Evolutionary conservation across 1,284 basidiomycete genomes (phyloP).

Genomic region (Naganishia albida): DNA sequence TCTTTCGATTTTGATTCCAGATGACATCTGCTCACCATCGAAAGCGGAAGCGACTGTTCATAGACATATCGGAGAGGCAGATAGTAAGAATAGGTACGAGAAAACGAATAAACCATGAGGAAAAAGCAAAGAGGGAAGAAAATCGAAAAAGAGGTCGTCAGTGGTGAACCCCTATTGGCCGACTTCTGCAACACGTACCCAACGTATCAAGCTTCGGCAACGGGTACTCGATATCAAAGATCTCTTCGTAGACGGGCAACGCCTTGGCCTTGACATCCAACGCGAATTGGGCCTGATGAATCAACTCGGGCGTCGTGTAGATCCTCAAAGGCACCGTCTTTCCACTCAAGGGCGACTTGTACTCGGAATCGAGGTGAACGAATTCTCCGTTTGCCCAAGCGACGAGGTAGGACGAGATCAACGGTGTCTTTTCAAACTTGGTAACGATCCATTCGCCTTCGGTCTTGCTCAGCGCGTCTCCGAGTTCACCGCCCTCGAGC

Average conservation of each 20-base stretch:
- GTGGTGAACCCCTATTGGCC: no score
- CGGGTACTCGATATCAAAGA: conserved; percentile 88
- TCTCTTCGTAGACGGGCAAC: conserved; percentile 87
- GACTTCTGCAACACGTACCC: conserved; percentile 32
- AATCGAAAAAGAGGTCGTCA: no score
- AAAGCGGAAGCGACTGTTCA: conserved; percentile 32
- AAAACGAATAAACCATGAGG: neutral
- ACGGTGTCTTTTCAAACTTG: conserved; percentile 72
- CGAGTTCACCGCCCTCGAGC: conserved; percentile 44
- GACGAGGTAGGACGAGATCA: conserved; percentile 88
- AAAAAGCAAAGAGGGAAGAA: no score
- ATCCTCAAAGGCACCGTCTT: conserved; percentile 80
- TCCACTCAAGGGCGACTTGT: conserved; percentile 77
- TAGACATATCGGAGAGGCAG: conserved; percentile 1
- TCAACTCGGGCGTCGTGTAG: conserved; percentile 85
- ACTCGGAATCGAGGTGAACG: conserved; percentile 70
- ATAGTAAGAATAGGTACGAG: conserved; percentile 8
- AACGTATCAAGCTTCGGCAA: conserved; percentile 91
- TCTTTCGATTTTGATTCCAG: conserved; percentile 55
- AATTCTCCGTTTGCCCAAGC: conserved; percentile 89
- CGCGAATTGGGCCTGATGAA: conserved; percentile 68
- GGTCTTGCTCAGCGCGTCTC: conserved; percentile 35
- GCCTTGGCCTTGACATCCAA: conserved; percentile 86
- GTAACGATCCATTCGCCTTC: conserved; percentile 70
- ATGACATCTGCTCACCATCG: conserved; percentile 4